Percentiles rank a stretch among this genome's conserved stretches.
Evolutionary conservation across 2,329 filamentous ascomycete genomes (phyloP).

Genomic region (Fusarium coffeatum): DNA sequence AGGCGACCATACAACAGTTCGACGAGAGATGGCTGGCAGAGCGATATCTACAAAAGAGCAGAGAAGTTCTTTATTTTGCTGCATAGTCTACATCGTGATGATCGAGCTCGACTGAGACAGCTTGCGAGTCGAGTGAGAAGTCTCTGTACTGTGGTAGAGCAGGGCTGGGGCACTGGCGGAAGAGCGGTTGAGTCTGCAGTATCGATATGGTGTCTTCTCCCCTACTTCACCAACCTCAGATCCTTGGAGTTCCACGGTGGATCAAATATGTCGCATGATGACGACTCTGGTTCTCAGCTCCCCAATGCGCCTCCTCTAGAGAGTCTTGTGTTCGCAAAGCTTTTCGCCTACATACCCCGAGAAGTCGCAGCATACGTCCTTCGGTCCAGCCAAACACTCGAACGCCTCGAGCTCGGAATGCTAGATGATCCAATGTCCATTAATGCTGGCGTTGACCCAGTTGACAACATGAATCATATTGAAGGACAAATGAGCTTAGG

Average conservation of each 20-base stretch:
- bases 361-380: conserved; percentile 11
- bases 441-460: rapidly evolving
- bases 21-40: not conserved
- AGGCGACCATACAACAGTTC: conserved; percentile 2
- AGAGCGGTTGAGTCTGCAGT: rapidly evolving
- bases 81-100: not conserved
- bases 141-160: conserved; percentile 22
- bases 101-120: not conserved
- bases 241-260: conserved; percentile 24
- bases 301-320: not conserved
- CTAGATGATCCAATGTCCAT: conserved; percentile 10
- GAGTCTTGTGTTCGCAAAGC: conserved; percentile 15
- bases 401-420: conserved; percentile 32
- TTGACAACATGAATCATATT: not conserved
- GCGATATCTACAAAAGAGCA: not conserved
- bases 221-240: conserved; percentile 26
- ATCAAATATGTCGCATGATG: rapidly evolving
- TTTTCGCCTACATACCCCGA: conserved; percentile 27
- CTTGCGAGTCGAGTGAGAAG: conserved; percentile 13
- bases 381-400: not conserved
- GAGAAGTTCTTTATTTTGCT: conserved; percentile 3
- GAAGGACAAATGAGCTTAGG: not conserved
- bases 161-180: not conserved
- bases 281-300: not conserved
- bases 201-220: conserved; percentile 17